Base-by-base conservation (phyloP, 345 rosid genomes). In the Gossypium bickii region DNA sequence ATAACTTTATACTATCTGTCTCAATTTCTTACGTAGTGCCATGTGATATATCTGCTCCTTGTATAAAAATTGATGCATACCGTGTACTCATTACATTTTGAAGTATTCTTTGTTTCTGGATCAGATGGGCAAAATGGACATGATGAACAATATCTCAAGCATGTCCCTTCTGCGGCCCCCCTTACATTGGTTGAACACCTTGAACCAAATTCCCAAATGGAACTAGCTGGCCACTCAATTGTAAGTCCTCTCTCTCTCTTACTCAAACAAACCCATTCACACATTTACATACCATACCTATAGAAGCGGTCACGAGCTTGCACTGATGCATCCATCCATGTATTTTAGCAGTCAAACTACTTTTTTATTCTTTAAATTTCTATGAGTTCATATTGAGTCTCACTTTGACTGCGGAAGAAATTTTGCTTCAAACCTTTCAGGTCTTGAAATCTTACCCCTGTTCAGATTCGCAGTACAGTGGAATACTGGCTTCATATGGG, bases 191-290 rank as follows among this genome's bases (percentile, higher is more conserved):
- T 63, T 13, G 85, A 78, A 75, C 82, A 79, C 67, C 72, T 74
- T 71, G 89, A 82, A 67, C 79, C 79, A 12, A 83, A 81, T 80
- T 82, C 88, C 45, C 86, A 85, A 48, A 82, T 80, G 87, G 91
- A 87, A 82, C 86, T 86, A 58, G 89, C 85, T n/a, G 91, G 93
- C 64, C 93, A 86, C 83, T 87, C 93, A 38, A 83, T 89, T 78
- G 93, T 89, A 79, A 76, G 85, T 48, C 24, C 27, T 76, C 69
- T 71, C 70, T 75, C 78, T 43, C 73, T 15, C 18, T 24, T 34
- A 34, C 55, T n/a, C 12, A 27, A 27, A 20, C 53, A 24, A 45
- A 24, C 52, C 20, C 13, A 0, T 20, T 16, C 61, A 64, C 27
- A 17, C 65, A 20, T 48, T 17, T 18, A 44, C 47, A 43, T 47